These are phyloP conservation scores for Nemania sp. DNA, from an alignment of 2,329 filamentous ascomycete species.

Conservation along the genomic window DNA sequence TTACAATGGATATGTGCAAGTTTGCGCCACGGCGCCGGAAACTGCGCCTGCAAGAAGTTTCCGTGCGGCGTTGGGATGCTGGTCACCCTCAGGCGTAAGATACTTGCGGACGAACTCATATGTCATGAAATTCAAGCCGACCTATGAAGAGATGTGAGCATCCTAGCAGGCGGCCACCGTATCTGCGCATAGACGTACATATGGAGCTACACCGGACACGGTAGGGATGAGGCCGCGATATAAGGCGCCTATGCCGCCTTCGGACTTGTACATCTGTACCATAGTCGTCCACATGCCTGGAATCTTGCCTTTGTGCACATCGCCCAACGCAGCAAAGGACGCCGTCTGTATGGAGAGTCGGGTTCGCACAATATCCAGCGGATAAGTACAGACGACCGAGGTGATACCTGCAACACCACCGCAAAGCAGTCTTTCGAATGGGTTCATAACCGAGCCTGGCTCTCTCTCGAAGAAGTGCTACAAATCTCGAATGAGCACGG, in stretches of 20 bases:
- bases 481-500: constrained; percentile 17
- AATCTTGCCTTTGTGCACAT: constrained; percentile 64
- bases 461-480: constrained; percentile 75
- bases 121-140: constrained; percentile 97
- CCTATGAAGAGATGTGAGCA: constrained; percentile 53
- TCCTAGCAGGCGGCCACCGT: constrained; percentile 1
- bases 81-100: constrained; percentile 84
- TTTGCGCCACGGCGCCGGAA: constrained; percentile 95
- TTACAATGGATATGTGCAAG: constrained; percentile 97
- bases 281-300: constrained; percentile 94
- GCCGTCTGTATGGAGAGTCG: constrained; percentile 95
- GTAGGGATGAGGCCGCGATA: constrained; percentile 95
- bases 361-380: constrained; percentile 95
- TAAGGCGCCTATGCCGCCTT: constrained; percentile 83
- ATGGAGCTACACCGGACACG: constrained; percentile 92
- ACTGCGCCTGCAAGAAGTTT: constrained; percentile 90
- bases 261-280: constrained; percentile 82
- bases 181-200: constrained; percentile 57
- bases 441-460: constrained; percentile 73
- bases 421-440: constrained; percentile 79
- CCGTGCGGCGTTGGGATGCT: constrained; percentile 76
- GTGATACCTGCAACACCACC: constrained; percentile 93
- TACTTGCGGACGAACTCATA: constrained; percentile 87
- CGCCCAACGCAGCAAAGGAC: constrained; percentile 81
- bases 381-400: constrained; percentile 93